Conservation (phyloP, 495 filamentous ascomycete genomes). For the Alectoria sarmentosa region DNA sequence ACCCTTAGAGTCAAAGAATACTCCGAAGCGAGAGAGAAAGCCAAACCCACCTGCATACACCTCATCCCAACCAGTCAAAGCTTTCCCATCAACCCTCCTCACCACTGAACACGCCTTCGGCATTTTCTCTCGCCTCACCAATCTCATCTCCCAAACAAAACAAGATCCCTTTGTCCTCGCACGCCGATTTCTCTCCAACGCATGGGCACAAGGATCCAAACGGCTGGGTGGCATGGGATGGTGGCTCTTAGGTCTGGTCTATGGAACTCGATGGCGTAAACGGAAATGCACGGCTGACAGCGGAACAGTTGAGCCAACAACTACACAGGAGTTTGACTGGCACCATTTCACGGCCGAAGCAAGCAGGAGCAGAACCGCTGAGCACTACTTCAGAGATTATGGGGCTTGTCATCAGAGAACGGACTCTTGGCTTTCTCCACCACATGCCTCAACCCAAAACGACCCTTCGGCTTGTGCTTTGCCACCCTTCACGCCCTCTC, state of each 20-base stretch:
- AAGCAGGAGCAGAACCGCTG: conserved; percentile 10
- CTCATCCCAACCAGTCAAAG: background rate
- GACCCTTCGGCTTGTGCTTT: background rate
- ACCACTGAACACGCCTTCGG: conserved; percentile 15
- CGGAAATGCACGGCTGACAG: conserved; percentile 22
- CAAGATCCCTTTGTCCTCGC: conserved; percentile 25
- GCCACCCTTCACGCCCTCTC: background rate
- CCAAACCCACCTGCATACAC: background rate
- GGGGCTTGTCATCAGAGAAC: background rate
- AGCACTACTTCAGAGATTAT: conserved; percentile 12
- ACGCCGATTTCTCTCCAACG: conserved; percentile 27
- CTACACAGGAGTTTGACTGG: conserved; percentile 20
- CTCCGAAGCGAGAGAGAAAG: conserved; percentile 1
- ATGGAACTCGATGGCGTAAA: conserved; percentile 19
- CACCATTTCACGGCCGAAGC: conserved; percentile 15
- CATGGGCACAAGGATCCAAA: conserved; percentile 25
- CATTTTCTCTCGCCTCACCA: conserved; percentile 20
- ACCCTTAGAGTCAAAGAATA: conserved; percentile 4
- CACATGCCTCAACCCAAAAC: background rate
- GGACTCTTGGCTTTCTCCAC: conserved; percentile 4
- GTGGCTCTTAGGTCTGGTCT: conserved; percentile 29
- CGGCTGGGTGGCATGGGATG: conserved; percentile 25
- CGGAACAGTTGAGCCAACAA: conserved; percentile 14
- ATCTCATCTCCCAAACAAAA: conserved; percentile 19
- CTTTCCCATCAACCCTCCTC: background rate